Base-by-base conservation (phyloP, 495 filamentous ascomycete genomes). In the Aspergillus affinis region DNA sequence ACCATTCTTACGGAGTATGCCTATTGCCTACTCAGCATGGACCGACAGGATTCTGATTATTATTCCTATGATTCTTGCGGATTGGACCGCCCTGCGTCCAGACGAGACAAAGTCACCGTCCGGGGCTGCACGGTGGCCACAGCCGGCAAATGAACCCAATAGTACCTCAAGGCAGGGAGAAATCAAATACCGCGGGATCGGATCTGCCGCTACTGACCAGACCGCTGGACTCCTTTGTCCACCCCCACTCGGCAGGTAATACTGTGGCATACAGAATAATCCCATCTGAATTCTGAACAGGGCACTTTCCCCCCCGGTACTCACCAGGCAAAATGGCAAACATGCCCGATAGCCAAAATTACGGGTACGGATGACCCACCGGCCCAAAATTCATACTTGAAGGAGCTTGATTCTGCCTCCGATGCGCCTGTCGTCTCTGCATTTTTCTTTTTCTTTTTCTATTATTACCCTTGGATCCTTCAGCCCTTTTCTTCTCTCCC, bases 131-230 rank as follows among this genome's bases (percentile, higher is more conserved):
- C 1, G 36, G 1, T 41, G 36, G 36, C 36, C 3, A 41, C 3
- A 17, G 10, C 9, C 36, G 12, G 13, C 9, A 15, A 10, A 15
- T 13, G 36, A 59, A 55, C 30, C 48, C 47, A 17, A 29, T 41
- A 32, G 15, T 32, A 29, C 30, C 20, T 30, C 48, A n/a, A n/a
- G n/a, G n/a, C n/a, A n/a, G n/a, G n/a, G n/a, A n/a, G n/a, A n/a
- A n/a, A n/a, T n/a, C n/a, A 61, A 20, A 44, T 47, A 52, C 30
- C 50, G 21, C 50, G 3, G 13, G 59, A 68, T 68, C 65, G 59
- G 65, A 65, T 65, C 62, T 61, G 58, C 65, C 62, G 65, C 65
- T 68, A 68, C 61, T 23, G 55, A 68, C 65, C 65, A 68, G 62
- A 61, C 65, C 62, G 65, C 65, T 57, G 65, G 65, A 68, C 57